Percentiles rank a stretch among this genome's conserved stretches.
phyloP scores from a whole-genome alignment of 176 grass and related monocot genomes.

The Avena insularis region DNA sequence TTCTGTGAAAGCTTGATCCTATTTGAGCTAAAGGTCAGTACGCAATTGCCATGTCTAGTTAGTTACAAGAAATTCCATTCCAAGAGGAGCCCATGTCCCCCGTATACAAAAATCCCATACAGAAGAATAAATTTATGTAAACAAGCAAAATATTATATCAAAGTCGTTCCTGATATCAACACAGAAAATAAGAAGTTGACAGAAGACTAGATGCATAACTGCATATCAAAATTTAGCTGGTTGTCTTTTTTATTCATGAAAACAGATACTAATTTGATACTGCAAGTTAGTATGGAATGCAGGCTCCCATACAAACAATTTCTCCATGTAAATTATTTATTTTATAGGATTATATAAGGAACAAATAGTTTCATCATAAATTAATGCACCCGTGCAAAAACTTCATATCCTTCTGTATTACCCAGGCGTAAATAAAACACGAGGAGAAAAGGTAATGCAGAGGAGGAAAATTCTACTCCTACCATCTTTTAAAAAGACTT shows the following conservation, averaged over 20 bases:
- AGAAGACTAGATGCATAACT: background rate
- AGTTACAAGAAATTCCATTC: background rate
- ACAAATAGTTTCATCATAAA: background rate
- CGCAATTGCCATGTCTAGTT: background rate
- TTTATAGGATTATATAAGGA: no score
- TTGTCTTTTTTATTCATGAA: background rate
- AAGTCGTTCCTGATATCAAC: slow-evolving; percentile 7
- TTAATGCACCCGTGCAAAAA: background rate
- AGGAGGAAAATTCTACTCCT: background rate
- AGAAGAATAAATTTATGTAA: background rate
- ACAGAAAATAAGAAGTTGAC: background rate
- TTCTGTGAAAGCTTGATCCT: background rate
- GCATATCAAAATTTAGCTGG: background rate
- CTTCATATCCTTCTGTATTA: background rate
- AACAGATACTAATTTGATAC: background rate
- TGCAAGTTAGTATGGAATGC: background rate
- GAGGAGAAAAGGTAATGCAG: background rate
- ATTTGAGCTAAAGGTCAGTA: background rate
- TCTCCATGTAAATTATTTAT: no score
- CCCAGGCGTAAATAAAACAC: background rate
- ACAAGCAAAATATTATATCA: background rate
- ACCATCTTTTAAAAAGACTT: background rate
- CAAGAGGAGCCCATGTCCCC: background rate
- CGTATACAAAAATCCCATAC: background rate
- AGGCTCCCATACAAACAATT: no score